Conservation (phyloP, 2,329 filamentous ascomycete genomes). For the Hypoxylon sp. region DNA sequence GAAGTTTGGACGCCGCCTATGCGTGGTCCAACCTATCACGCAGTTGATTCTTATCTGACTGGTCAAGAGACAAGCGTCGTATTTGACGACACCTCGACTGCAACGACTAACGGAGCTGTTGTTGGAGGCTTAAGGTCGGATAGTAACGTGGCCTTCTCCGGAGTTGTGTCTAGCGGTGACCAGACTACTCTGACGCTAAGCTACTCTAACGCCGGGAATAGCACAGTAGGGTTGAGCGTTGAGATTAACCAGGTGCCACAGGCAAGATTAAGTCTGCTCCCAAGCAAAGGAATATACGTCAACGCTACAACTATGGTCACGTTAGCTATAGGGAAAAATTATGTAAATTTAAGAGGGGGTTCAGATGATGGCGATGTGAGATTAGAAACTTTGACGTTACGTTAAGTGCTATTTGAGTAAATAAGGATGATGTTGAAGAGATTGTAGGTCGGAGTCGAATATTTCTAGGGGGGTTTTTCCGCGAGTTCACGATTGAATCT, state of each 20-base stretch:
- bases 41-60: constrained; percentile 52
- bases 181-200: constrained; percentile 39
- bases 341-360: constrained; percentile 48
- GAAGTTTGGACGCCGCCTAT: constrained; percentile 53
- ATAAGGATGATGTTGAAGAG: too few species aligned
- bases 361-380: constrained; percentile 43
- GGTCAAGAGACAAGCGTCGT: constrained; percentile 47
- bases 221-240: constrained; percentile 38
- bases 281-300: constrained; percentile 43
- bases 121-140: constrained; percentile 47
- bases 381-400: constrained; percentile 46
- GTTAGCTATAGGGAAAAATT: constrained; percentile 52
- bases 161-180: constrained; percentile 47
- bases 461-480: too few species aligned
- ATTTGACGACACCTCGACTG: constrained; percentile 46
- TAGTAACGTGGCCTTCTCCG: constrained; percentile 52
- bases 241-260: constrained; percentile 50
- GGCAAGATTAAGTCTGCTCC: constrained; percentile 38
- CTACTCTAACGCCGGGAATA: constrained; percentile 47
- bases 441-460: too few species aligned
- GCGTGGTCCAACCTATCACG: constrained; percentile 47
- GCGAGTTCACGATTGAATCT: too few species aligned
- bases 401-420: not conserved
- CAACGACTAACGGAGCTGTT: constrained; percentile 49
- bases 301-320: constrained; percentile 30